Evolutionary conservation across 441 rosid species (phyloP).

Genomic region (Euphorbia corollata): DNA sequence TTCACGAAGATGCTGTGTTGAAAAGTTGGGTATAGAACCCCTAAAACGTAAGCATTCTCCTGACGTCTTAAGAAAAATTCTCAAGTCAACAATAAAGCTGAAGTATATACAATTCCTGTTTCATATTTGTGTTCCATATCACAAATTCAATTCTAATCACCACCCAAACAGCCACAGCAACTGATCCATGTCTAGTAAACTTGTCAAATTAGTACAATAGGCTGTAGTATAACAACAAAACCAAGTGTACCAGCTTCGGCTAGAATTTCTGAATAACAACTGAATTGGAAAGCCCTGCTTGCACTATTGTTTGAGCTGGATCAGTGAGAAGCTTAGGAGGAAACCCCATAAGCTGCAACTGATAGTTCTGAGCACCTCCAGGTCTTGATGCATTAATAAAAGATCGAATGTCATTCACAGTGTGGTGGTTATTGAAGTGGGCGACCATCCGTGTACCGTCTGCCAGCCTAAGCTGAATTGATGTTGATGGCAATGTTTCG

Average conservation of each 20-base stretch:
- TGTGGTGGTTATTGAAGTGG: conserved; percentile 66
- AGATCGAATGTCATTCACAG: conserved; percentile 49
- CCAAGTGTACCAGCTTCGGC: neutral
- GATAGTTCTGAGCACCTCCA: conserved; percentile 49
- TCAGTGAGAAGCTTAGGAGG: conserved; percentile 71
- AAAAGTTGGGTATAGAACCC: too few relatives aligned
- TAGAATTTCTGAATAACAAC: conserved; percentile 78
- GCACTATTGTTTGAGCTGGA: conserved; percentile 53
- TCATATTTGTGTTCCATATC: neutral
- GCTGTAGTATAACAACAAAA: conserved; percentile 8
- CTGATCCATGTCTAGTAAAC: conserved; percentile 2
- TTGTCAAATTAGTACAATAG: conserved; percentile 15
- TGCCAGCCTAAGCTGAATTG: conserved; percentile 75
- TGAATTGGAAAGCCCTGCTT: conserved; percentile 80
- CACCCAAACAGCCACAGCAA: conserved; percentile 16
- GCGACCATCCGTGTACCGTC: conserved; percentile 74
- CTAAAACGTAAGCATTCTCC: too few relatives aligned
- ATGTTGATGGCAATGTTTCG: conserved; percentile 59
- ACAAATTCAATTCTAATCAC: conserved; percentile 18
- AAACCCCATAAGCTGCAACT: conserved; percentile 85
- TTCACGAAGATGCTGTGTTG: too few relatives aligned
- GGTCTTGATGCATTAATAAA: conserved; percentile 71
- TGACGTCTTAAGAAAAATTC: too few relatives aligned
- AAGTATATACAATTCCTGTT: neutral
- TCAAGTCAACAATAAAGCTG: neutral